phyloP scores from a whole-genome alignment of 129 eudicot genomes.

The Cynara cardunculus region DNA sequence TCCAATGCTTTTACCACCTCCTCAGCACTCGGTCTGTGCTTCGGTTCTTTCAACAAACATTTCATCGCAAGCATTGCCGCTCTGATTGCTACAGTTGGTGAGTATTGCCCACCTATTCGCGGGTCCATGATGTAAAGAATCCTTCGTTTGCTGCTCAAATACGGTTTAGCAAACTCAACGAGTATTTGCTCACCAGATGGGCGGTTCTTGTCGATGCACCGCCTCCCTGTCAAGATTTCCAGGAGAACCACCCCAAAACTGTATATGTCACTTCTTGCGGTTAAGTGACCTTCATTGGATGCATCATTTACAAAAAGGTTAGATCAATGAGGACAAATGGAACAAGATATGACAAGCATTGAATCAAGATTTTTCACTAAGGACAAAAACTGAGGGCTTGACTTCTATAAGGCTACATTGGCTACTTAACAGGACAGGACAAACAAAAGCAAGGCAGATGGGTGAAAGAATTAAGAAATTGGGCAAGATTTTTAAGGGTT shows the following conservation, averaged over 20 bases:
- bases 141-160: slow-evolving; percentile 57
- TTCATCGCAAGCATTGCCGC: slow-evolving; percentile 63
- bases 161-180: slow-evolving; percentile 69
- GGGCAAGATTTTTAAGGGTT: not conserved
- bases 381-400: not conserved
- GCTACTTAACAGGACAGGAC: no score
- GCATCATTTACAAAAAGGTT: not conserved
- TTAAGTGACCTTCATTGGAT: slow-evolving; percentile 64
- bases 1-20: slow-evolving; percentile 67
- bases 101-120: slow-evolving; percentile 65
- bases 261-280: slow-evolving; percentile 78
- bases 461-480: no score
- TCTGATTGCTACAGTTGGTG: slow-evolving; percentile 45
- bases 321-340: not conserved
- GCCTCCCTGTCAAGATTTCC: slow-evolving; percentile 76
- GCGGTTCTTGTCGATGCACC: slow-evolving; percentile 69
- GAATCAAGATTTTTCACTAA: not conserved
- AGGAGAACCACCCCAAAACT: slow-evolving; percentile 89
- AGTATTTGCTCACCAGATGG: slow-evolving; percentile 69
- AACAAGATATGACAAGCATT: not conserved
- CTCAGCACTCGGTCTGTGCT: slow-evolving; percentile 56
- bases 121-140: slow-evolving; percentile 70
- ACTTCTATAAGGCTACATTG: no score
- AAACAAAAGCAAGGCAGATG: not conserved
- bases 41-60: slow-evolving; percentile 64